Conservation (phyloP, 768 basidiomycete species). For the Mycena rosella region DNA sequence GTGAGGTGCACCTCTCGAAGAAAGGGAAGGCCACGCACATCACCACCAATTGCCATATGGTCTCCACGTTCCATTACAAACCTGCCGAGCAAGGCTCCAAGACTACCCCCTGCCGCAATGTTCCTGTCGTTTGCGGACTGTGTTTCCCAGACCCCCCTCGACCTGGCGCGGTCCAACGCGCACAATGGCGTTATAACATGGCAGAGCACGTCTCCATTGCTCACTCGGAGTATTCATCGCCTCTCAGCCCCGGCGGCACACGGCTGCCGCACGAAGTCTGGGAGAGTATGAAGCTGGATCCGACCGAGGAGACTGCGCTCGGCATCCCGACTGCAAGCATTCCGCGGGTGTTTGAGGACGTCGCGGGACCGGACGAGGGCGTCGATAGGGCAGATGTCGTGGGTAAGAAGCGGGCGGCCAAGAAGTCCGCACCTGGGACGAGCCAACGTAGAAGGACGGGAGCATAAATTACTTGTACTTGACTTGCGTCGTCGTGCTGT, state of each 20-base stretch:
- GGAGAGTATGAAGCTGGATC: too few relatives aligned
- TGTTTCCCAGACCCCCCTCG: conserved; percentile 5
- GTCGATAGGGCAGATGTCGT: conserved; percentile 2
- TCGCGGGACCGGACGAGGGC: too few relatives aligned
- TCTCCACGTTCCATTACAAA: conserved; percentile 6
- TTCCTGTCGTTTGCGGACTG: too few relatives aligned
- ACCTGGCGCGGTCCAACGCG: background rate
- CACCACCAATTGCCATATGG: background rate
- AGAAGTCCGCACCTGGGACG: background rate
- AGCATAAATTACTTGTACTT: too few relatives aligned
- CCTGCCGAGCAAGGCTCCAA: conserved; percentile 12
- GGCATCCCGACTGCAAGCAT: conserved; percentile 5
- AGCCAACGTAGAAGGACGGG: background rate
- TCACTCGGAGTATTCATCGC: too few relatives aligned
- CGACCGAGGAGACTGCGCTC: conserved; percentile 3
- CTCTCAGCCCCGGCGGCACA: too few relatives aligned
- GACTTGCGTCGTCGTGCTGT: too few relatives aligned
- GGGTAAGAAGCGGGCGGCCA: background rate
- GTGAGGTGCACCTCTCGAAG: background rate
- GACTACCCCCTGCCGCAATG: too few relatives aligned
- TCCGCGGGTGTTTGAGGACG: conserved; percentile 4
- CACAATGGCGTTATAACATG: conserved; percentile 30
- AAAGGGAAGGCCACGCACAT: background rate
- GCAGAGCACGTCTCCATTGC: background rate
- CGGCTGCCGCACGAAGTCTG: too few relatives aligned